A percentile compares a stretch with the other conserved stretches of the same genome.
Conservation (phyloP, 2,329 filamentous ascomycete genomes). For the Penicillium thymicola region DNA sequence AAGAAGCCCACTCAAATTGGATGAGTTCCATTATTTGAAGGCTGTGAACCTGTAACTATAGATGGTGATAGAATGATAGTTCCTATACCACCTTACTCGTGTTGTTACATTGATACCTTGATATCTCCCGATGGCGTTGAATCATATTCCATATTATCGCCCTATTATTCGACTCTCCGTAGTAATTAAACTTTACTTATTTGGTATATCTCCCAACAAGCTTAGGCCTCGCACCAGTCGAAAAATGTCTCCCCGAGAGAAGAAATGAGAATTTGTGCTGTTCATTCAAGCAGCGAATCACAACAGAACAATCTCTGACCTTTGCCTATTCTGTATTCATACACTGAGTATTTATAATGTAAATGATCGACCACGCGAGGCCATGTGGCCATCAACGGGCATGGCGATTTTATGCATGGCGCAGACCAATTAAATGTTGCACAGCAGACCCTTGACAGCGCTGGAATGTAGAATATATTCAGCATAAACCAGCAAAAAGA, state of each 20-base stretch:
- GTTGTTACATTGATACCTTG: too few species aligned
- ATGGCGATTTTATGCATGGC: neutral
- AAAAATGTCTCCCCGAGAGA: neutral
- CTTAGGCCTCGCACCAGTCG: neutral
- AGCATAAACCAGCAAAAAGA: neutral
- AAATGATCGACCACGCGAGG: slow-evolving; percentile 4
- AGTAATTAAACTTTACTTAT: neutral
- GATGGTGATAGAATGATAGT: neutral
- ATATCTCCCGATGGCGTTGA: neutral
- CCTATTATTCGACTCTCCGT: neutral
- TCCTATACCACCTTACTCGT: neutral
- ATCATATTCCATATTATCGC: neutral
- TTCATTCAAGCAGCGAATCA: neutral
- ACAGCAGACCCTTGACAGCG: slow-evolving; percentile 4
- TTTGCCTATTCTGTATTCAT: neutral
- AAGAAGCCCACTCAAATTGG: neutral
- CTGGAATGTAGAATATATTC: neutral
- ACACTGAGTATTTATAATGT: neutral
- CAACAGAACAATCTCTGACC: too few species aligned
- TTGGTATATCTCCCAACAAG: neutral
- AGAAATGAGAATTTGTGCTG: too few species aligned
- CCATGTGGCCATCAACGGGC: slow-evolving; percentile 8
- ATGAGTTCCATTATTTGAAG: neutral
- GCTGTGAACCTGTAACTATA: neutral
- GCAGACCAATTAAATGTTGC: slow-evolving; percentile 6